These are phyloP conservation scores for Cenchrus fungigraminus DNA, from an alignment of 176 grass and related monocot genomes.

Conservation along the genomic window DNA sequence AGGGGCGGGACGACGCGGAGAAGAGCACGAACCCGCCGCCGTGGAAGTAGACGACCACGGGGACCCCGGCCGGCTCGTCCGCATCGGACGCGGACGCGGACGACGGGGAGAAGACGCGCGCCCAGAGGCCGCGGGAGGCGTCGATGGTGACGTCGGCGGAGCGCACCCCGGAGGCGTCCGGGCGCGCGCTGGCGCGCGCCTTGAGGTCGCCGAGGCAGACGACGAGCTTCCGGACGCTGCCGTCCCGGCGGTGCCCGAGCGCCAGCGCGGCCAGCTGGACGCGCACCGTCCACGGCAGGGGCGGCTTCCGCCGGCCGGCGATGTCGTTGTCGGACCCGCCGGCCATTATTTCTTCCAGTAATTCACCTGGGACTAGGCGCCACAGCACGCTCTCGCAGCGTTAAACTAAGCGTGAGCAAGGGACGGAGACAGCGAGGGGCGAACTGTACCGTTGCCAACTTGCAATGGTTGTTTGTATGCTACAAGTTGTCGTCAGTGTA, in stretches of 20 bases:
- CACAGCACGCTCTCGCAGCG: not conserved
- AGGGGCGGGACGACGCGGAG: conserved; percentile 42
- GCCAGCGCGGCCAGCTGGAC: conserved; percentile 6
- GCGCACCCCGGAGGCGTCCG: conserved; percentile 34
- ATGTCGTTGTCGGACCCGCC: not conserved
- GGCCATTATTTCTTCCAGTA: conserved; percentile 5
- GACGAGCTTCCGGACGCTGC: conserved; percentile 49
- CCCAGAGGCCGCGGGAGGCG: conserved; percentile 44
- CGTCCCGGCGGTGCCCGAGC: conserved; percentile 28
- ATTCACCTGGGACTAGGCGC: not conserved
- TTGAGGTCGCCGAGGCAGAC: conserved; percentile 39
- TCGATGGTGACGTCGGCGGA: conserved; percentile 49
- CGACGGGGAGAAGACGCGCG: conserved; percentile 53
- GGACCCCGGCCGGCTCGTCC: not conserved
- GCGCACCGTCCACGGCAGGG: conserved; percentile 36
- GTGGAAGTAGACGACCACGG: conserved; percentile 71
- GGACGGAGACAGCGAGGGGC: not conserved
- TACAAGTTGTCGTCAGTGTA: not conserved
- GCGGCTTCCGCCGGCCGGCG: conserved; percentile 6
- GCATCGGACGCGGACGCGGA: not conserved
- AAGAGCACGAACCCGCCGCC: conserved; percentile 70
- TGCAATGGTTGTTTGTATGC: not conserved
- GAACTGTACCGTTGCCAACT: not conserved
- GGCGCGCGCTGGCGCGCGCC: not conserved
- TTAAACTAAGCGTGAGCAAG: not conserved